Evolutionary conservation across 2,329 filamentous ascomycete species (phyloP), one percentile per base, ranked within the genome.

Genomic region (Sporothrix protearum): DNA sequence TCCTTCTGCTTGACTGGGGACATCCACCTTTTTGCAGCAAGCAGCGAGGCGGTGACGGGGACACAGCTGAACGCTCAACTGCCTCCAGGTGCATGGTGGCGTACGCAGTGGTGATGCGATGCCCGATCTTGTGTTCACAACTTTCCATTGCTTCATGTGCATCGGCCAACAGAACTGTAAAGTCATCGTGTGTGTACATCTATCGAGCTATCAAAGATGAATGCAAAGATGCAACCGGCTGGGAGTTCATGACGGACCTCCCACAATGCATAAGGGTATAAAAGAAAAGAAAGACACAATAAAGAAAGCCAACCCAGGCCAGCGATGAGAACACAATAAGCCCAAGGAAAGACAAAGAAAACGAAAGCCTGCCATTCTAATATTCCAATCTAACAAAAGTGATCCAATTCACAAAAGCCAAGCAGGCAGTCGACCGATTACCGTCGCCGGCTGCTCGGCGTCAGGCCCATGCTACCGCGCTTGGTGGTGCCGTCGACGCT

Each of bases 401-500:
- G 25, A 33, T 25, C 22, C 10, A 45, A 25, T 45, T 36, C n/a
- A 61, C 57, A 64, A n/a, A n/a, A 25, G 42, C 12, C 36, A 42
- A 16, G 0, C 8, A 25, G 12, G 3, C 12, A 16, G 33, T 8
- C 2, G n/a, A 6, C 42, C 2, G n/a, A 6, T 25, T 66, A 69
- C 22, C 51, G 39, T 16, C 53, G 16, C 51, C 51, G 68, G 10
- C 42, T 69, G 25, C 68, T 55, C 33, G 68, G 19, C 12, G 53
- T 36, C 22, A 71, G 33, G 5, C 55, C 64, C 19, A 51, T 33
- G 39, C 70, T 71, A 51, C 64, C 33, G 25, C 70, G 63, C 45
- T 71, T 68, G 53, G 19, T 68, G 53, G 19, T 25, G 51, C 36
- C 36, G 16, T 36, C 39, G 36, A 39, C 53, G 16, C 51, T n/a